phyloP scores from a whole-genome alignment of 768 basidiomycete genomes.

The Boletus reticulatus region DNA sequence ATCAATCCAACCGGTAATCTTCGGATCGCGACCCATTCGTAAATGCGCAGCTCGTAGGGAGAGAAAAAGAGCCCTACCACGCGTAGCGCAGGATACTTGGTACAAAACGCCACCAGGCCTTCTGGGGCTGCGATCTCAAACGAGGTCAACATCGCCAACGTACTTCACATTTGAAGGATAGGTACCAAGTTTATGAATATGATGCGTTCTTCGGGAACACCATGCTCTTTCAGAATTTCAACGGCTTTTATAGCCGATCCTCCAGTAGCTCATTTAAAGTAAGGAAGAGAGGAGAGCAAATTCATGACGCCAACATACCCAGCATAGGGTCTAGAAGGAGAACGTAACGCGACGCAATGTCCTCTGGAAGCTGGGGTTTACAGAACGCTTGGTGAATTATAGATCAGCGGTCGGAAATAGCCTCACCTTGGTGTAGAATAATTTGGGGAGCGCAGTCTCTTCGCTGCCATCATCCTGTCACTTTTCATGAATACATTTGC shows the following conservation, averaged over 20 bases:
- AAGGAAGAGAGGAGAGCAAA: background rate
- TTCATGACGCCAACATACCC: conserved; percentile 45
- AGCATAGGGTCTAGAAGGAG: conserved; percentile 98
- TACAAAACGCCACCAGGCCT: conserved; percentile 79
- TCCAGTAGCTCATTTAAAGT: conserved; percentile 65
- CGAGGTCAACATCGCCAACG: background rate
- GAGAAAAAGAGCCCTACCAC: conserved; percentile 52
- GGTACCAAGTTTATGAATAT: conserved; percentile 91
- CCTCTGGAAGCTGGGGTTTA: conserved; percentile 75
- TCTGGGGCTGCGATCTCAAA: conserved; percentile 84
- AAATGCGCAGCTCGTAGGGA: background rate
- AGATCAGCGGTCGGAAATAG: background rate
- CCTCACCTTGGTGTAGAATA: conserved; percentile 83
- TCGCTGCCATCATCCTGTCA: too few species aligned
- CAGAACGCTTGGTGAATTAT: background rate
- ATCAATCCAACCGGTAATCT: conserved; percentile 97
- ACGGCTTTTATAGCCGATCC: conserved; percentile 98
- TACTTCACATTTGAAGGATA: background rate
- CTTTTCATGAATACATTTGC: too few species aligned
- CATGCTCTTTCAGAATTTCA: conserved; percentile 88
- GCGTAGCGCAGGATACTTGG: conserved; percentile 68
- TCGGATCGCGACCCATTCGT: background rate
- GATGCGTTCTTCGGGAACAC: conserved; percentile 92
- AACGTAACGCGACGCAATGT: conserved; percentile 88
- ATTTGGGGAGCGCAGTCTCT: conserved; percentile 87